phyloP scores from a whole-genome alignment of 2,329 filamentous ascomycete genomes.

The Rhynchosporium agropyri region DNA sequence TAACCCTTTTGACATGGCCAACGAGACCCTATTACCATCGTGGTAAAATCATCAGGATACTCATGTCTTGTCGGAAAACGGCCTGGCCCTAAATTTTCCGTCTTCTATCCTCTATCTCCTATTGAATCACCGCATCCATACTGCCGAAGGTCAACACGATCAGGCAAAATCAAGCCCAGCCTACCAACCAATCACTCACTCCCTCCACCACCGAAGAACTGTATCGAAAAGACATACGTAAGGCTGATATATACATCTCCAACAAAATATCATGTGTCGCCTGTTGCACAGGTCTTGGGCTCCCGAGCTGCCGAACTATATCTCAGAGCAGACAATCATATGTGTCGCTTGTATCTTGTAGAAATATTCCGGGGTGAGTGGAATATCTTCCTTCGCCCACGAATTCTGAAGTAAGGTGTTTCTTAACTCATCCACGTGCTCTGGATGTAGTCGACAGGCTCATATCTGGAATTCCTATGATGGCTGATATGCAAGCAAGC shows the following conservation, averaged over 20 bases:
- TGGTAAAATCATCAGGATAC: slow-evolving; percentile 5
- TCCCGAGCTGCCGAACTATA: slow-evolving; percentile 15
- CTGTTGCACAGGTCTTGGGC: slow-evolving; percentile 7
- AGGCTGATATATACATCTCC: slow-evolving; percentile 9
- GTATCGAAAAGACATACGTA: slow-evolving; percentile 11
- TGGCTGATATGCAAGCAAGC: slow-evolving; percentile 9
- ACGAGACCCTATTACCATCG: not conserved
- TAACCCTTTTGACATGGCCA: not conserved
- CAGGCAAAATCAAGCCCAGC: slow-evolving; percentile 6
- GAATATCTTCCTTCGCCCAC: too few relatives aligned
- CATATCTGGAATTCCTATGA: slow-evolving; percentile 4
- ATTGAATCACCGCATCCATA: not conserved
- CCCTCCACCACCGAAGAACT: not conserved
- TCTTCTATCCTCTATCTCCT: not conserved
- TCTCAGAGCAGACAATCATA: not conserved
- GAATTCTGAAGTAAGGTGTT: not conserved
- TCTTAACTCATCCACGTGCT: not conserved
- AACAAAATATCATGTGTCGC: slow-evolving; percentile 10
- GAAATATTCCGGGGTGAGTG: not conserved
- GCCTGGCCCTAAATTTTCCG: too few relatives aligned
- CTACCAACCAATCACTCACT: not conserved
- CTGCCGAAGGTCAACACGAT: not conserved
- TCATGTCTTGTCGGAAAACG: not conserved
- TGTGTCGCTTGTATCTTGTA: not conserved
- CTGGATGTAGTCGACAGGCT: not conserved